Evolutionary conservation across 768 basidiomycete species (phyloP), one percentile per base, ranked within the genome.

Genomic region (Lanmaoa rubissima): DNA sequence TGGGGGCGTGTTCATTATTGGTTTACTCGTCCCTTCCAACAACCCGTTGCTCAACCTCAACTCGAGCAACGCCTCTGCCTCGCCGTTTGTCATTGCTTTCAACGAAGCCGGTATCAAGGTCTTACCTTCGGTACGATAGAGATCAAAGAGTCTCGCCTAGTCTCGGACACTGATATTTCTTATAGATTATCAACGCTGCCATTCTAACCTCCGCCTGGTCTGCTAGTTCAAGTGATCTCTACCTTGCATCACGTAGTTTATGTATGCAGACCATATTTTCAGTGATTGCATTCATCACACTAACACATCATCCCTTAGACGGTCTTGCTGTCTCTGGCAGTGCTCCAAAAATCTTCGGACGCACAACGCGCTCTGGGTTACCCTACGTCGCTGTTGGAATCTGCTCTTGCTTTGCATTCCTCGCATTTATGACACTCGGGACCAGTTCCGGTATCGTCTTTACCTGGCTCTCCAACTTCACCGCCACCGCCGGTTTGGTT

Each of bases 51-150:
- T 83, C 28, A 60, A 73, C 55, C 64, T 80, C 26, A 66, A 66
- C 39, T 67, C 69, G 12, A 57, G 51, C 43, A 77, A 76, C 39
- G 80, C 81, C 35, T 71, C 77, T 12, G 76, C 74, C 5, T 78
- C 79, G 47, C 78, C 84, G 4, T 85, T 83, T 66, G 84, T 85
- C 56, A 82, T 86, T 45, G 85, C 83, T 8, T 79, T 79, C 57
- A 67, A 69, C n/a, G 61, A 65, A 26, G 82, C 84, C 6, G 86
- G 84, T 9, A 85, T 87, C 72, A 82, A 77, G 49, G 77, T 72
- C n/a, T 70, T 85, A 0, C 83, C 85, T 4, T 76, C 75, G 40
- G 79, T 76, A 57, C 19, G 75, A 58, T 21, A 12, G 1, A 17
- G 5, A 17, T 40, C 24, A n/a, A 48, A 12, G 1, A 12, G 5